Percentiles rank a stretch among this genome's conserved stretches.
Conservation (phyloP, 177 flowering plant genomes). For the Telopea speciosissima region DNA sequence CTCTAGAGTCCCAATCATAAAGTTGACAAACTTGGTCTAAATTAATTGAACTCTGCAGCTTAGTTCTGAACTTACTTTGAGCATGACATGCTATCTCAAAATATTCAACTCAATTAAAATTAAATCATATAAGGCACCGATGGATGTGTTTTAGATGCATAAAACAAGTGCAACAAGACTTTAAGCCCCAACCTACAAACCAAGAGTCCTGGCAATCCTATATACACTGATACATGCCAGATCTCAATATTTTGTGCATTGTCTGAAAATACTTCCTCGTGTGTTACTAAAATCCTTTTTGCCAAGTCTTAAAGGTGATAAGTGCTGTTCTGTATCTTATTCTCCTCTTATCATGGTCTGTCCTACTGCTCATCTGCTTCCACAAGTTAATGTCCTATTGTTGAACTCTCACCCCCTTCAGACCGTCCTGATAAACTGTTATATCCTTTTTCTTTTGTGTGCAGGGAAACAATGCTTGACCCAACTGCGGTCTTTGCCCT, state of each 20-base stretch:
- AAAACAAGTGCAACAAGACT: background rate
- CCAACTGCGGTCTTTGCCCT: constrained; percentile 88
- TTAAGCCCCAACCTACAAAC: background rate
- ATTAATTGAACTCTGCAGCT: background rate
- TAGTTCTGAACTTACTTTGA: background rate
- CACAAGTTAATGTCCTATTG: too few relatives aligned
- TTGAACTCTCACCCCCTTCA: too few relatives aligned
- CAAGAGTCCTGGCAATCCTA: background rate
- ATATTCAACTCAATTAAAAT: too few relatives aligned
- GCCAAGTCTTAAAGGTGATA: background rate
- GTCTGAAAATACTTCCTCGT: background rate
- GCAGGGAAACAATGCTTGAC: constrained; percentile 86
- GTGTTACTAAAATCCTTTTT: background rate
- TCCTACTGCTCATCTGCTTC: background rate
- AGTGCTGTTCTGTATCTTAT: background rate
- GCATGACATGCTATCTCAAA: background rate
- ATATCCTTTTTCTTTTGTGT: background rate
- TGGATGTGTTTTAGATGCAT: background rate
- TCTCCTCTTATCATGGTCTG: background rate
- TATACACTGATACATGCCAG: background rate
- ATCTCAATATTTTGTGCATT: background rate
- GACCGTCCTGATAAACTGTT: background rate
- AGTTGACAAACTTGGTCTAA: background rate
- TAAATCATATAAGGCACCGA: background rate
- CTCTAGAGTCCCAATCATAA: background rate